Percentiles rank a stretch among this genome's conserved stretches.
These are phyloP conservation scores for Gracilariopsis chorda DNA, from an alignment of 23 red algal genomes.

Conservation along the genomic window DNA sequence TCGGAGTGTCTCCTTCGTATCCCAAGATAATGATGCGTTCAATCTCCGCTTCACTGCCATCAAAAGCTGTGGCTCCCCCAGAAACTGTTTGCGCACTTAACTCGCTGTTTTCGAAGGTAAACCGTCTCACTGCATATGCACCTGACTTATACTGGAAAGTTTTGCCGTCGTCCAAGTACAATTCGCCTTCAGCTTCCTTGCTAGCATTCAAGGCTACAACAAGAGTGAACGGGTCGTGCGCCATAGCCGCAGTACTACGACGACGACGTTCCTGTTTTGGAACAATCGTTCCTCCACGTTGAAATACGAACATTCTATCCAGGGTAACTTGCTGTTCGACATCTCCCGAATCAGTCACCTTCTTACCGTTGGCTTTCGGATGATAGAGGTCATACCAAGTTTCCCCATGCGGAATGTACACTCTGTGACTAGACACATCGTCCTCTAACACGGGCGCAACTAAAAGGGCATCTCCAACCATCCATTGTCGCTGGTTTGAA, in stretches of 20 bases:
- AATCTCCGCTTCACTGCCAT: constrained; percentile 24
- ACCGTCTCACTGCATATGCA: constrained; percentile 34
- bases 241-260: constrained; percentile 59
- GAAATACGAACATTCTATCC: constrained; percentile 69
- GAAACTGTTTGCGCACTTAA: constrained; percentile 25
- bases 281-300: constrained; percentile 84
- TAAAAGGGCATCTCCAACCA: constrained; percentile 75
- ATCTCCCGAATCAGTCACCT: background rate
- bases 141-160: constrained; percentile 71
- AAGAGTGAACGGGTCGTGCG: constrained; percentile 76
- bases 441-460: constrained; percentile 83
- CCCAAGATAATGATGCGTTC: constrained; percentile 57
- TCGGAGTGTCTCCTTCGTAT: constrained; percentile 14
- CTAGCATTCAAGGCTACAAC: constrained; percentile 70
- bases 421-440: background rate
- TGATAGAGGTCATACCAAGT: constrained; percentile 78
- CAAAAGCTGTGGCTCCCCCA: constrained; percentile 13
- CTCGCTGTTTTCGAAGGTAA: constrained; percentile 24
- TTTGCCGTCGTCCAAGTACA: constrained; percentile 88
- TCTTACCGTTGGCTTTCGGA: constrained; percentile 7
- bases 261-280: constrained; percentile 74
- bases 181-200: constrained; percentile 56
- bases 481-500: constrained; percentile 58
- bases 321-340: constrained; percentile 21
- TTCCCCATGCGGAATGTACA: constrained; percentile 59